phyloP scores from a whole-genome alignment of 768 basidiomycete species.

The Lentinula sp. region DNA sequence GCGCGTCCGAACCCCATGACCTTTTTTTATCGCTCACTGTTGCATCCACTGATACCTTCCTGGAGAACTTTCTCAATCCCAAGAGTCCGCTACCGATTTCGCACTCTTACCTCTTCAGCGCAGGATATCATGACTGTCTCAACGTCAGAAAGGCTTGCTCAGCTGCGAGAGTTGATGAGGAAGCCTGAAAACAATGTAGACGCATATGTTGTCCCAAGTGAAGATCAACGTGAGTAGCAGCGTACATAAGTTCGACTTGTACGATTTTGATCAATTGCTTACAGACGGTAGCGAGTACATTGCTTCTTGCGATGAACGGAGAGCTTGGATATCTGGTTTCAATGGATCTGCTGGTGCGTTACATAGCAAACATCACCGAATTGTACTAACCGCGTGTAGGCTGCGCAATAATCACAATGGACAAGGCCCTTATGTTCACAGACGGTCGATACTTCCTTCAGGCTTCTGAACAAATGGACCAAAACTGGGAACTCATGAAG shows the following conservation, averaged over 20 bases:
- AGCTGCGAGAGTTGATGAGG: conserved; percentile 67
- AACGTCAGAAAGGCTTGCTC: conserved; percentile 57
- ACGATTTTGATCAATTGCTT: neutral
- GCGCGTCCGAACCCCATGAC: neutral
- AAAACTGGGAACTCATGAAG: conserved; percentile 92
- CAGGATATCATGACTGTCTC: conserved; percentile 39
- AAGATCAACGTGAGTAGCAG: conserved; percentile 76
- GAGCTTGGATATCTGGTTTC: conserved; percentile 90
- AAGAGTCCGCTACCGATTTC: neutral
- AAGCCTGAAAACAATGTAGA: conserved; percentile 41
- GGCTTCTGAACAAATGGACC: conserved; percentile 83
- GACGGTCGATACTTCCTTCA: conserved; percentile 96
- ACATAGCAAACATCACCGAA: neutral
- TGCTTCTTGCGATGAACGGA: conserved; percentile 75
- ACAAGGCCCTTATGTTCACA: conserved; percentile 81
- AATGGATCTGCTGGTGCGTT: conserved; percentile 83
- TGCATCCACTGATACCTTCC: neutral
- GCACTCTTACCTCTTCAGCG: neutral
- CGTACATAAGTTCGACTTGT: neutral
- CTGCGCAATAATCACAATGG: conserved; percentile 67
- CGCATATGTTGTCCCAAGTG: conserved; percentile 81
- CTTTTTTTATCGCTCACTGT: neutral
- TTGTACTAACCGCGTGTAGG: conserved; percentile 31
- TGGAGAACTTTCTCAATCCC: neutral
- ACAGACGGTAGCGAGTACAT: conserved; percentile 89